Percentiles rank a stretch among this genome's conserved stretches.
These are phyloP conservation scores for Mallotus repandus DNA, from an alignment of 441 rosid genomes.

Conservation along the genomic window DNA sequence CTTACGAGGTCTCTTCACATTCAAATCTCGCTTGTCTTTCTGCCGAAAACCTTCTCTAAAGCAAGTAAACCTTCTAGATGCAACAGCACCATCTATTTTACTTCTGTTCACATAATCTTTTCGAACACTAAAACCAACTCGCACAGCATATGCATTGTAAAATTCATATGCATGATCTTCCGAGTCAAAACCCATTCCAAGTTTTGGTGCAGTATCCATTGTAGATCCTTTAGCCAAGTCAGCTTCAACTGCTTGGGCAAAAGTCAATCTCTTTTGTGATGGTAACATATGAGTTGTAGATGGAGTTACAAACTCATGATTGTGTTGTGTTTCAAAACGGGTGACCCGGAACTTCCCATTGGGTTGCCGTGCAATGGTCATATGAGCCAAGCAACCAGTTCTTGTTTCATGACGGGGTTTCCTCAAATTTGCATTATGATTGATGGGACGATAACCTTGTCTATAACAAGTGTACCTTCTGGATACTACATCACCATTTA, in stretches of 20 bases:
- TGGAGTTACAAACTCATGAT: constrained; percentile 33
- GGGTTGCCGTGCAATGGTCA: constrained; percentile 37
- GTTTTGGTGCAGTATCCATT: constrained; percentile 31
- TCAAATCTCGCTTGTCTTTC: constrained; percentile 17
- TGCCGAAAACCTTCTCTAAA: constrained; percentile 19
- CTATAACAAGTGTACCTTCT: constrained; percentile 38
- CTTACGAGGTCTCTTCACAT: constrained; percentile 13
- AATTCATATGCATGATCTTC: constrained; percentile 19
- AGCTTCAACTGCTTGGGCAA: constrained; percentile 37
- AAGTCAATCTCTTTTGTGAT: constrained; percentile 32
- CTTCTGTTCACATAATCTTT: constrained; percentile 16
- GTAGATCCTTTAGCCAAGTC: constrained; percentile 26
- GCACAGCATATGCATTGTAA: constrained; percentile 17
- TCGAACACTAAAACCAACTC: constrained; percentile 15
- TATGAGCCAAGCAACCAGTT: constrained; percentile 41
- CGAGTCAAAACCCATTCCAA: constrained; percentile 21
- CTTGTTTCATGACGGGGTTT: constrained; percentile 34
- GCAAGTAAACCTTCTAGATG: constrained; percentile 21
- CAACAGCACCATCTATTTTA: constrained; percentile 20
- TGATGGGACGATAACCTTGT: constrained; percentile 33
- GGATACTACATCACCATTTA: constrained; percentile 30
- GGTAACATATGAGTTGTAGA: constrained; percentile 33
- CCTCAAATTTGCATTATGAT: constrained; percentile 22
- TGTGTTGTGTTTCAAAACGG: constrained; percentile 32
- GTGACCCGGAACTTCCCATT: constrained; percentile 35